Percentiles rank a stretch among this genome's conserved stretches.
Evolutionary conservation across 2,329 filamentous ascomycete species (phyloP).

Genomic region (Neopestalotiopsis sp.): DNA sequence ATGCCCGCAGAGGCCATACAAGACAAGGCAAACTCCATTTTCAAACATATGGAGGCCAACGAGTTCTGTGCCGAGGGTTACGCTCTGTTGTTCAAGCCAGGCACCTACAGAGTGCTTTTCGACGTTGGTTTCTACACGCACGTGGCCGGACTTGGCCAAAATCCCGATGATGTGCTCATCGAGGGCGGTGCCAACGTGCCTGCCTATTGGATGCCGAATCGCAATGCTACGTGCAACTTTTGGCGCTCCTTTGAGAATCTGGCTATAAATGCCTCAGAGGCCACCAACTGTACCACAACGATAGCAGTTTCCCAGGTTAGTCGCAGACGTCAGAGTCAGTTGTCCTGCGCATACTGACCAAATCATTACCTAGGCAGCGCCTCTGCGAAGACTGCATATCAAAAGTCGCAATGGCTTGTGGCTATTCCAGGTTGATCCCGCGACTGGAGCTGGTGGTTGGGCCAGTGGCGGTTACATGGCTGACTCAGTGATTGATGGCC

Average conservation of each 20-base stretch:
- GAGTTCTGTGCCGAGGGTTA: slow-evolving; percentile 37
- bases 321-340: neutral
- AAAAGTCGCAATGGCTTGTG: slow-evolving; percentile 36
- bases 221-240: slow-evolving; percentile 41
- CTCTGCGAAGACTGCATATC: slow-evolving; percentile 36
- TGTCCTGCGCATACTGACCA: neutral
- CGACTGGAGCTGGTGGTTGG: slow-evolving; percentile 36
- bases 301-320: slow-evolving; percentile 37
- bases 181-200: slow-evolving; percentile 39
- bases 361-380: slow-evolving; percentile 28
- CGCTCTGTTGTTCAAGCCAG: slow-evolving; percentile 37
- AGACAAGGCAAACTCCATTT: slow-evolving; percentile 32
- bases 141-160: slow-evolving; percentile 35
- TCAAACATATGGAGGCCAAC: slow-evolving; percentile 39
- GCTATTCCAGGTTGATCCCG: slow-evolving; percentile 39
- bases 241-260: slow-evolving; percentile 40
- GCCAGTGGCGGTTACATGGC: slow-evolving; percentile 40
- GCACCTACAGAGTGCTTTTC: slow-evolving; percentile 36
- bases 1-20: slow-evolving; percentile 36
- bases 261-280: slow-evolving; percentile 35
- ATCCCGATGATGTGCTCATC: slow-evolving; percentile 36
- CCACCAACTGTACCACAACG: slow-evolving; percentile 37
- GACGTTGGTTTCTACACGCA: slow-evolving; percentile 40
- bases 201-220: slow-evolving; percentile 40
- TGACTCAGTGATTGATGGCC: slow-evolving; percentile 35